phyloP scores from a whole-genome alignment of 208 protist species.

The Strigomonas galati region DNA sequence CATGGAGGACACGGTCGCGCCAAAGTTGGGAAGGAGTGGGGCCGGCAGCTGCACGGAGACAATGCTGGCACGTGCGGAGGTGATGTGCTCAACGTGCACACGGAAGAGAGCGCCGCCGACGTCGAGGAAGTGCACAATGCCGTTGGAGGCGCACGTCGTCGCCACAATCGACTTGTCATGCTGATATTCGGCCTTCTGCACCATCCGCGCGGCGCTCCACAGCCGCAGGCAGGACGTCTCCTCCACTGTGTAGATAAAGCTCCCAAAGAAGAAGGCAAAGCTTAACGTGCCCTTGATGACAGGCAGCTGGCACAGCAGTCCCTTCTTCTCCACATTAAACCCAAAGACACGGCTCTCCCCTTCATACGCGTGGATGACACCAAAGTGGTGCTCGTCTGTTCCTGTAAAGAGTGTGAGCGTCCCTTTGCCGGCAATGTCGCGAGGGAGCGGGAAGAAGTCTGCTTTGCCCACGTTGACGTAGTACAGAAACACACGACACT shows the following conservation, averaged over 20 bases:
- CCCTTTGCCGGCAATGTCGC: slow-evolving; percentile 10
- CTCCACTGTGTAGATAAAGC: slow-evolving; percentile 52
- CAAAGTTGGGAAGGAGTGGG: not conserved
- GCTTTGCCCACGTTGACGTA: slow-evolving; percentile 3
- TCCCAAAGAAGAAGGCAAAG: slow-evolving; percentile 37
- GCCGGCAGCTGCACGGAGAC: not conserved
- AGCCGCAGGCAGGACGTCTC: slow-evolving; percentile 46
- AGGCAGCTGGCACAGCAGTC: slow-evolving; percentile 1
- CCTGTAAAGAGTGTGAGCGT: slow-evolving; percentile 18
- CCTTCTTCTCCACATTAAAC: not conserved
- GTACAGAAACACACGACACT: slow-evolving; percentile 19
- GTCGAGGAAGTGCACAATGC: slow-evolving; percentile 57
- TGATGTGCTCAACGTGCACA: slow-evolving; percentile 48
- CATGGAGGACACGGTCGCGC: not conserved
- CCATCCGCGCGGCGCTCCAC: slow-evolving; percentile 55
- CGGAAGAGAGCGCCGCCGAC: slow-evolving; percentile 27
- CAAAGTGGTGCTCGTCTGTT: not conserved
- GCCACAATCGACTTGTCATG: slow-evolving; percentile 39
- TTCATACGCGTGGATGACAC: not conserved
- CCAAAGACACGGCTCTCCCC: slow-evolving; percentile 1
- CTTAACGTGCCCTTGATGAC: not conserved
- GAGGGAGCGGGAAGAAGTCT: slow-evolving; percentile 19
- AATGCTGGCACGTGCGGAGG: slow-evolving; percentile 23
- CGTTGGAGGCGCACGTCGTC: slow-evolving; percentile 23
- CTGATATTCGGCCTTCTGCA: slow-evolving; percentile 57